Evolutionary conservation across 208 protist species (phyloP).

Genomic region (Acanthamoeba royreba): DNA sequence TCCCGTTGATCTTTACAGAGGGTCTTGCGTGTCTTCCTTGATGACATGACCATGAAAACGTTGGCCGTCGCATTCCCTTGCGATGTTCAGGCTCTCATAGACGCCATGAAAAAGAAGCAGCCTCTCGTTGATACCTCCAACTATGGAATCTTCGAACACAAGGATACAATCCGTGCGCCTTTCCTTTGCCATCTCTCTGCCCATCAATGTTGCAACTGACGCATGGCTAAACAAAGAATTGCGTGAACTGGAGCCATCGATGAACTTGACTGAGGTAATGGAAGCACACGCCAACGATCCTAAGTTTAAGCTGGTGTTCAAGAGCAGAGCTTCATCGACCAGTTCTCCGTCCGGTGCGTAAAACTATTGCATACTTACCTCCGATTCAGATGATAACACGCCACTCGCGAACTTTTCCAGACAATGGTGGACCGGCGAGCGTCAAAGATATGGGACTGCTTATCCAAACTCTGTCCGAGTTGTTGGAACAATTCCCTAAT

Average conservation of each 20-base stretch:
- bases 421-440: too few species aligned
- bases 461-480: background rate
- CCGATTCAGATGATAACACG: too few species aligned
- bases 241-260: background rate
- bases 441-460: background rate
- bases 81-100: background rate
- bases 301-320: background rate
- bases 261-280: background rate
- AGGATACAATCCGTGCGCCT: background rate
- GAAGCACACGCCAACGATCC: background rate
- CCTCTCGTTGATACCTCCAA: background rate
- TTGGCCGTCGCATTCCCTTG: background rate
- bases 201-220: background rate
- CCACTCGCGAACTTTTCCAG: too few species aligned
- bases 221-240: background rate
- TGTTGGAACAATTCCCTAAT: background rate
- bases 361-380: too few species aligned
- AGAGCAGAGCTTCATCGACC: background rate
- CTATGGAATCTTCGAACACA: background rate
- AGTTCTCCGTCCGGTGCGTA: background rate
- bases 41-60: background rate
- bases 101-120: background rate
- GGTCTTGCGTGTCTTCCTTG: background rate
- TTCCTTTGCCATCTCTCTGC: background rate
- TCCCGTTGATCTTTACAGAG: background rate